Base-by-base conservation (phyloP, 2,329 filamentous ascomycete genomes). In the Penicillium oxalicum region DNA sequence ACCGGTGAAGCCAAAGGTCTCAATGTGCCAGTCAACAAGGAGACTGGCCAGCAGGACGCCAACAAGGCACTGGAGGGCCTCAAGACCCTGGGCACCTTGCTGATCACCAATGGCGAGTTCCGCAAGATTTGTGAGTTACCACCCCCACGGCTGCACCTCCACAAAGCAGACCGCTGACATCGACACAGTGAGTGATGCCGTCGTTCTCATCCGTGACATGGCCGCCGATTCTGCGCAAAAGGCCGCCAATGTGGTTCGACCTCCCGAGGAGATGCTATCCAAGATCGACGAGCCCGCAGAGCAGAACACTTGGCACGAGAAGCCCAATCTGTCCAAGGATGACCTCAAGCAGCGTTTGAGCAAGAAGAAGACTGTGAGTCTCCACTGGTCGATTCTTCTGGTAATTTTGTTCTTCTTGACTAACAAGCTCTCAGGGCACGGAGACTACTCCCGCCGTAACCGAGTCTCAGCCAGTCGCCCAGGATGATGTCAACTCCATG, bases 61-160 rank as follows among this genome's bases (percentile, higher is more conserved):
- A 82, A 93, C 55, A 79, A 91, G 67, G 89, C 87, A 1, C 75
- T 94, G 7, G 82, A 95, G 55, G 93, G 91, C 26, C 72, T 98
- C 39, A 84, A 89, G 59, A 95, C 89, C 3, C 77, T 98, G 0
- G 93, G 91, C 44, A 91, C 86, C 13, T 77, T 98, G 49, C 75
- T 97, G 61, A 86, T 97, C 63, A 95, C 91, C 61, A 98, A 98
- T 62, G 93, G 93, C 57, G 91, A 97, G 68, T 96, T 95, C 77
- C 82, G 90, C 59, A 95, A 95, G 75, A 81, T 95, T 32, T 72
- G 87, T 86, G 80, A 69, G 85, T 81, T 11, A 27, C 5, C 18
- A 2, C 18, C 2, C 18, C 18, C 18, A 18, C 18, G 18, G 18
- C 18, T 18, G 18, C 18, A 18, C 18, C 18, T 18, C 18, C 18